Percentiles rank a stretch among this genome's conserved stretches.
Conservation (phyloP, 2,329 filamentous ascomycete species). For the Balansia obtecta region DNA sequence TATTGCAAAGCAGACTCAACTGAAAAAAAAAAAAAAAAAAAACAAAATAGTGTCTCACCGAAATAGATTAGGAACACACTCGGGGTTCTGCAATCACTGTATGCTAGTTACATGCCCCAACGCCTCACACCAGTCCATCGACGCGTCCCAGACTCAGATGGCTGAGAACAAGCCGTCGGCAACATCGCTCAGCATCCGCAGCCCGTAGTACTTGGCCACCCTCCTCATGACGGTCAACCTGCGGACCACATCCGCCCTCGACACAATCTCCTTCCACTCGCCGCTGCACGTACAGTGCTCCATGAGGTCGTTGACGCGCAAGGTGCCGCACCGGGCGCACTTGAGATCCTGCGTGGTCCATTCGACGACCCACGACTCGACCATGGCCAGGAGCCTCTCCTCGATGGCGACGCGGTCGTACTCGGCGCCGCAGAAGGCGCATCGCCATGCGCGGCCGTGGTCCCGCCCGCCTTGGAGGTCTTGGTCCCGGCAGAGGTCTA, state of each 20-base stretch:
- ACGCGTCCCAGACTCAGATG: conserved; percentile 22
- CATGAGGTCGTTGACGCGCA: conserved; percentile 86
- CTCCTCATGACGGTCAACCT: conserved; percentile 57
- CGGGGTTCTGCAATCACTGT: no score
- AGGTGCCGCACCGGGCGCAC: conserved; percentile 57
- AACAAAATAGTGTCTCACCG: no score
- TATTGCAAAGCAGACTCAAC: not conserved
- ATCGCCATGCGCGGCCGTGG: conserved; percentile 52
- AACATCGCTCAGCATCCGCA: conserved; percentile 70
- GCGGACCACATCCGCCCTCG: conserved; percentile 51
- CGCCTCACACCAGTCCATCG: no score
- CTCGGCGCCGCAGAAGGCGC: conserved; percentile 60
- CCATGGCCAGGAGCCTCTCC: conserved; percentile 64
- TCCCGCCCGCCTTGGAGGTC: conserved; percentile 44
- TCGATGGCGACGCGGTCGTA: conserved; percentile 74
- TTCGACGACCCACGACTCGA: conserved; percentile 61
- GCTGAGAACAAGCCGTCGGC: conserved; percentile 48
- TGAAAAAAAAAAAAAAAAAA: no score
- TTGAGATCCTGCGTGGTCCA: conserved; percentile 89
- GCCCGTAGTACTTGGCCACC: conserved; percentile 66
- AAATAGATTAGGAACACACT: no score
- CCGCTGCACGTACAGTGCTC: conserved; percentile 93
- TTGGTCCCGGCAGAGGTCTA: conserved; percentile 87
- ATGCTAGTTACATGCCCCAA: no score
- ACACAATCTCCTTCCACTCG: conserved; percentile 63